Base-by-base conservation (phyloP, 805 yeast species). In the Candida lessepsii region DNA sequence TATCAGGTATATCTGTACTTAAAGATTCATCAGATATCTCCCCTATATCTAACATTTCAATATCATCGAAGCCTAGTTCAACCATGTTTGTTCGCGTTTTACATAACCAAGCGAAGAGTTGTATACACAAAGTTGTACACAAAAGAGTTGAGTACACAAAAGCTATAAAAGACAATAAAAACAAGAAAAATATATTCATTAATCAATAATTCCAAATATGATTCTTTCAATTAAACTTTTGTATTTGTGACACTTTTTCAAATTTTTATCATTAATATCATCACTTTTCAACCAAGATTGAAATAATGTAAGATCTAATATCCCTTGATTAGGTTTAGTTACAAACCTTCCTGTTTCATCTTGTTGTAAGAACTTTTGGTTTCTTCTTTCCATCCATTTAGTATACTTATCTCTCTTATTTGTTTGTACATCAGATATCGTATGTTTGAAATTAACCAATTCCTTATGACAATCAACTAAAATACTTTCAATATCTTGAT, bases 1-100 rank as follows among this genome's bases (percentile, higher is more conserved):
- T 40, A 4, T 33, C 29, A 3, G 48, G 45, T 14, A 42, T 40
- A 10, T 51, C 42, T 4, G 51, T 40, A 13, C 64, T 47, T 6
- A 55, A 35, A 3, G 58, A 53, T 38, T 58, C 67, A 40, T 58
- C 67, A 5, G 56, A 50, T 35, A 52, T 48, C 14, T 63, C 71
- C 1, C 70, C 71, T 21, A 70, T 63, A 28, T 67, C 73, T 39
- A 70, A 53, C 73, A 67, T 67, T 47, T 69, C 73, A 26, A 70
- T 67, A 41, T 69, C 73, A 34, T 60, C 70, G 37, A 53, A 57
- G 16, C 53, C 54, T 16, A 44, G 45, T 35, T 35, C 50, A 31
- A 42, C 29, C 29, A 27, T 13, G 13, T 32, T 30, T 25, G 29
- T 27, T 17, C 23, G 40, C 29, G 31, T 26, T 30, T 26, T 9